Base-by-base conservation (phyloP, 1,139 yeast species). In the Kluyveromyces sp. region DNA sequence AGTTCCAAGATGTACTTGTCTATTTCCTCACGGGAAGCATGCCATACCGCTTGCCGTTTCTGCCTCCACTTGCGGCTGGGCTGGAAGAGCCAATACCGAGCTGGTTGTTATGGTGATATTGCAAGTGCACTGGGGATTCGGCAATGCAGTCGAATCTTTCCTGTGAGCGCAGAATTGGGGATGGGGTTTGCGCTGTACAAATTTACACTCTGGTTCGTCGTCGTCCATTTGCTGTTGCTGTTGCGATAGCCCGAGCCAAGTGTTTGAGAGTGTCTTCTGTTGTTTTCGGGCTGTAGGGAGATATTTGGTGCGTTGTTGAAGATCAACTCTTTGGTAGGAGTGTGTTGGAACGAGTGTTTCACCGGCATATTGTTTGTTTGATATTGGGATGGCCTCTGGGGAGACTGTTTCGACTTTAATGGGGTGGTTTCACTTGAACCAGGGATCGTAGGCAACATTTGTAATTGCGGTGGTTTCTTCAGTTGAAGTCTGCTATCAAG, bases 21-120 rank as follows among this genome's bases (percentile, higher is more conserved):
- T 33, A 92, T 78, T 48, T 86, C 85, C 4, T 96, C 97, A 2
- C 94, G 90, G 25, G 97, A 38, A 90, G 67, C 21, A 94, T 79
- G 0, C 96, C 82, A 1, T 83, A 65, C 49, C 68, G 70, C 41
- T 67, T 65, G 7, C 64, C 61, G 2, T 63, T 60, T 43, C 66
- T 68, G 21, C 53, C 45, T 4, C 65, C 64, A 44, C 63, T 61
- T 21, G 49, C 47, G 39, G 41, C 31, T 42, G 43, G 28, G 44
- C 48, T 26, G 31, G 31, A 7, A 8, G 15, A 21, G 4, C 34
- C 34, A 2, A 33, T 4, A 10, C 15, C 34, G 34, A 27, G 4
- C 2, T 37, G 39, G 25, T 35, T 15, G 10, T 35, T 15, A 2
- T 35, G 38, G 31, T 37, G 26, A 31, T 37, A 37, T 4, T 25